Base-by-base conservation (phyloP, 495 filamentous ascomycete genomes). In the Penicillium turbatum region DNA sequence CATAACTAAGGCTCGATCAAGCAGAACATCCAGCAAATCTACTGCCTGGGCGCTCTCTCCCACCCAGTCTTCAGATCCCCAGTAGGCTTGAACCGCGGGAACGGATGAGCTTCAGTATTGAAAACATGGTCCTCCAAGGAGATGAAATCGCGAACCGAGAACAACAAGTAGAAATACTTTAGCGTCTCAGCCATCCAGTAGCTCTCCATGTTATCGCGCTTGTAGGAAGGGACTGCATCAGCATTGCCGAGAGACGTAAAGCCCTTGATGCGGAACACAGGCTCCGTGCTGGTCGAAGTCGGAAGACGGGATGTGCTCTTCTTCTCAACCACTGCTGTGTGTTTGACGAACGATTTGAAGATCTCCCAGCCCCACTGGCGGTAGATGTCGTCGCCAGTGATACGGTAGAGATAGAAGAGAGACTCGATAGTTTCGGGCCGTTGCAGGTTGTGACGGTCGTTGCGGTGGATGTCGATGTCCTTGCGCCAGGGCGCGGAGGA, bases 281-380 rank as follows among this genome's bases (percentile, higher is more conserved):
- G 27, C 12, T 50, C 44, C 9, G 39, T 40, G 8, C 44, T 54
- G 9, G 55, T 54, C 47, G 51, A 47, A 1, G 53, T 16, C 12
- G 47, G 31, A 10, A 54, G 39, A 2, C 36, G 41, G 5, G 38
- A 51, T 7, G 19, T 31, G n/a, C 38, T 43, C 35, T 55, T 69
- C 16, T 83, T 80, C 24, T 89, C 87, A 16, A 80, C 72, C 3
- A 95, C 84, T 1, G 84, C 80, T 0, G 87, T 95, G 67, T 96
- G 82, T 55, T 87, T 84, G 64, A 92, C 74, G 67, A 99, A 97
- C 1, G 85, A 82, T 72, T 92, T 84, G 74, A 99, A 99, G 82
- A 97, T 97, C 56, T 95, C 85, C 93, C 93, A 99, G 7, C 95
- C 93, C 93, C 93, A 97, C 55, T 96, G 81, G 12, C 93, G 82